A percentile compares a stretch with the other conserved stretches of the same genome.
phyloP scores from a whole-genome alignment of 305 asterid species.

The Solanum hybrid region DNA sequence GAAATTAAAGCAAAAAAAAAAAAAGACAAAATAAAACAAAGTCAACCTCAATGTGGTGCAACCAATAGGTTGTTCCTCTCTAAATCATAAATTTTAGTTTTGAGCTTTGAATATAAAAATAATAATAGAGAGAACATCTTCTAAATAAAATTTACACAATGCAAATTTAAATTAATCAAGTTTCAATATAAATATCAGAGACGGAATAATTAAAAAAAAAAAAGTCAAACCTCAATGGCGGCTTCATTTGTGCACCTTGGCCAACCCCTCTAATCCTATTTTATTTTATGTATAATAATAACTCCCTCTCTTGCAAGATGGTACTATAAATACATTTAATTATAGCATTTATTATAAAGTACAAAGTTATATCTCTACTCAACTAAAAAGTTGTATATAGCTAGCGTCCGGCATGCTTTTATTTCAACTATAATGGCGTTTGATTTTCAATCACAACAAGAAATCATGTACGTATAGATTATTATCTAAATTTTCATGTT shows the following conservation, averaged over 20 bases:
- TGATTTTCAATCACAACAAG: background rate
- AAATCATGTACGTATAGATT: background rate
- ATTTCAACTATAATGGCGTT: background rate
- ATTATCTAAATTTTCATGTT: background rate
- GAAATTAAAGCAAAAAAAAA: background rate
- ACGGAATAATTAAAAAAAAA: background rate
- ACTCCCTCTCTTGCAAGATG: background rate
- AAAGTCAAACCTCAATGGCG: background rate
- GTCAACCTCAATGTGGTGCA: background rate
- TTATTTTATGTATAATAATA: background rate
- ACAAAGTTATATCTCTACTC: background rate
- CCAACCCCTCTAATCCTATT: background rate
- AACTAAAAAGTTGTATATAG: background rate
- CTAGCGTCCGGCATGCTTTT: background rate
- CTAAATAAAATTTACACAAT: too few species aligned
- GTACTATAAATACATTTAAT: background rate
- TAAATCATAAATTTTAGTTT: too few species aligned
- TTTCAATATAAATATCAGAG: too few species aligned
- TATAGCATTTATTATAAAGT: background rate
- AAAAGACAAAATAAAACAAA: background rate
- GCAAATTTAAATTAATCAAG: too few species aligned
- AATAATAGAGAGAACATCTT: too few species aligned
- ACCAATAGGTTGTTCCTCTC: too few species aligned
- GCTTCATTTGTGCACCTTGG: background rate
- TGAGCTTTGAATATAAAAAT: background rate